phyloP scores from a whole-genome alignment of 768 basidiomycete genomes.

The Rhodotorula diobovata region DNA sequence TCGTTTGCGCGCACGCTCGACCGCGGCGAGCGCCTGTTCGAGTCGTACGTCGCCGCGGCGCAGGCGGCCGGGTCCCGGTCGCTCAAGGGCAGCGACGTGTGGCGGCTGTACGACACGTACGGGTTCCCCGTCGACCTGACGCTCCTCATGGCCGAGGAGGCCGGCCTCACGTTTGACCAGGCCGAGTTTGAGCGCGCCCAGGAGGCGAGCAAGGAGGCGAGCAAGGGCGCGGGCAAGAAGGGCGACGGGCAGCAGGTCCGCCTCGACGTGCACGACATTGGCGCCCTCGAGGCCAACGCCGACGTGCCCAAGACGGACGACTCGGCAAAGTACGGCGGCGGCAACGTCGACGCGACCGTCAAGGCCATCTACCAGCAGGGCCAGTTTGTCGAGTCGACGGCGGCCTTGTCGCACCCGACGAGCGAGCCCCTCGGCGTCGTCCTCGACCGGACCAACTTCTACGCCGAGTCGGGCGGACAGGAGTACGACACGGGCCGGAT shows the following conservation, averaged over 20 bases:
- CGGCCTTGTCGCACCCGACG: conserved; percentile 46
- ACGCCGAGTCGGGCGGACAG: conserved; percentile 95
- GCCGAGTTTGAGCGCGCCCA: conserved; percentile 85
- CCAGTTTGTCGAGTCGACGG: conserved; percentile 55
- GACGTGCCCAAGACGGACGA: conserved; percentile 87
- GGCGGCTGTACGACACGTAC: conserved; percentile 95
- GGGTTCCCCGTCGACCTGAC: conserved; percentile 98
- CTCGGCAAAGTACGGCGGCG: conserved; percentile 74
- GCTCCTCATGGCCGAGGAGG: conserved; percentile 92
- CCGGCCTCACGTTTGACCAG: conserved; percentile 76
- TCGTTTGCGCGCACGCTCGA: conserved; percentile 96
- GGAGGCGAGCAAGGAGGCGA: conserved; percentile 80
- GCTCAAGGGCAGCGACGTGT: conserved; percentile 86
- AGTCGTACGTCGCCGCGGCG: conserved; percentile 71
- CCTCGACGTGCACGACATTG: conserved; percentile 93
- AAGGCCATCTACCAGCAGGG: conserved; percentile 81
- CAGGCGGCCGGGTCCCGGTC: conserved; percentile 60
- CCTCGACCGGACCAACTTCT: conserved; percentile 89
- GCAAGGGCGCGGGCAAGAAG: conserved; percentile 75
- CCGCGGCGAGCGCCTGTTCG: conserved; percentile 92
- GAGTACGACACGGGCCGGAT: conserved; percentile 95
- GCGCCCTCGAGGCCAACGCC: conserved; percentile 69
- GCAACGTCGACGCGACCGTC: conserved; percentile 68
- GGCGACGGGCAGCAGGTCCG: conserved; percentile 64
- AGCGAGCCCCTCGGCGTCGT: conserved; percentile 70